phyloP scores from a whole-genome alignment of 176 grass and related monocot genomes.

The Aegilops tauschii region DNA sequence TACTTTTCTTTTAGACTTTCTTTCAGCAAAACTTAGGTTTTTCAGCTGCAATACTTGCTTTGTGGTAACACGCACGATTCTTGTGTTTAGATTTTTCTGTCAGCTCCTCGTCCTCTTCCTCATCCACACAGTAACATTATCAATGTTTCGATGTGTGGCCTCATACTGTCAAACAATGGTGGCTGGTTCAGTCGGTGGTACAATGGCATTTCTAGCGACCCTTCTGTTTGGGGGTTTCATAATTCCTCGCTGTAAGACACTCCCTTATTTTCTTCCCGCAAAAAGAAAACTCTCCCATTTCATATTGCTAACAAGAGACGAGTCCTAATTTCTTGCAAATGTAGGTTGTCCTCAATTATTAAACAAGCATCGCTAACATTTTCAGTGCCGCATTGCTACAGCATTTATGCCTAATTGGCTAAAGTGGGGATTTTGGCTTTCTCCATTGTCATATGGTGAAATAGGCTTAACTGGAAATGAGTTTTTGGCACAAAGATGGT shows the following conservation, averaged over 20 bases:
- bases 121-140: slow-evolving; percentile 49
- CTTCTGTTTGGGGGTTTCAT: slow-evolving; percentile 74
- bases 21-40: background rate
- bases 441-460: slow-evolving; percentile 73
- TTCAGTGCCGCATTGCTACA: slow-evolving; percentile 25
- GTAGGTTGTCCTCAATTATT: background rate
- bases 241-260: slow-evolving; percentile 62
- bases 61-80: background rate
- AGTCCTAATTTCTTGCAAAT: background rate
- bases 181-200: slow-evolving; percentile 35
- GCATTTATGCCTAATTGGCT: slow-evolving; percentile 76
- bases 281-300: background rate
- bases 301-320: slow-evolving; percentile 12
- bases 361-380: background rate
- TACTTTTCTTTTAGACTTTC: background rate
- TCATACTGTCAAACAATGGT: slow-evolving; percentile 58
- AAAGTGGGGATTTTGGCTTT: slow-evolving; percentile 88
- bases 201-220: slow-evolving; percentile 20
- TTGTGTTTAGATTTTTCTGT: slow-evolving; percentile 51
- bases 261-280: background rate
- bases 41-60: background rate
- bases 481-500: slow-evolving; percentile 82
- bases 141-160: slow-evolving; percentile 61
- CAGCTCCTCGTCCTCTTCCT: slow-evolving; percentile 70
- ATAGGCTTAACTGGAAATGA: slow-evolving; percentile 72